Base-by-base conservation (phyloP, 2,329 filamentous ascomycete genomes). In the Diaporthe longicolla region DNA sequence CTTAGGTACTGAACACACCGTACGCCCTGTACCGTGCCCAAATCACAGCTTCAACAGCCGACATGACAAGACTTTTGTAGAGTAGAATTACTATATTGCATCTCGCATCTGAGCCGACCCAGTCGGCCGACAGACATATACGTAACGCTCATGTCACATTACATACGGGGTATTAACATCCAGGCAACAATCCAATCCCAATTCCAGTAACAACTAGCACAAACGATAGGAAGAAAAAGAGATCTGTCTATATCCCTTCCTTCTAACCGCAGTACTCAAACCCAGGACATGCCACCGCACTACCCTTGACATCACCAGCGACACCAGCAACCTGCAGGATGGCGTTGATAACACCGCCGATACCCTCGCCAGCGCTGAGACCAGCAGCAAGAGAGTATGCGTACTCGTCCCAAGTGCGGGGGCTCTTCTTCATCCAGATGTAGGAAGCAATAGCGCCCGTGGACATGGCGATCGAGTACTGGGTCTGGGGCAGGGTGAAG, bases 281-380 rank as follows among this genome's bases (percentile, higher is more conserved):
- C 0, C 45, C 63, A 26, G 63, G 63, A 45, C 63, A 66, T 1
- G 45, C 63, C 35, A 66, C 63, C 17, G 63, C 63, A 2, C 63
- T 66, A 0, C 63, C 66, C 52, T 70, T 70, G 29, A 4, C 19
- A 21, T 71, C 72, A 10, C 72, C 66, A 48, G 43, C 72, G 15
- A 73, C 55, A 2, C 72, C 72, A 7, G 72, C 52, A 15, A 73
- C 59, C 61, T 69, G 63, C 17, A 73, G 48, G 55, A 73, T 29
- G 26, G 89, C 89, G 75, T 88, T 89, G 61, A 92, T 79, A n/a
- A 91, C 89, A 76, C 90, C 90, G 45, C 90, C 90, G 71, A 92
- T 87, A 72, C 90, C 90, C 82, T 92, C 90, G 7, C 90, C 90
- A 4, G 90, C 90, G 79, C 92, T 92, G 76, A 91, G 83, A 61